These are phyloP conservation scores for Nannochloropsis oceanica DNA, from an alignment of 108 stramenopile genomes.

Conservation along the genomic window DNA sequence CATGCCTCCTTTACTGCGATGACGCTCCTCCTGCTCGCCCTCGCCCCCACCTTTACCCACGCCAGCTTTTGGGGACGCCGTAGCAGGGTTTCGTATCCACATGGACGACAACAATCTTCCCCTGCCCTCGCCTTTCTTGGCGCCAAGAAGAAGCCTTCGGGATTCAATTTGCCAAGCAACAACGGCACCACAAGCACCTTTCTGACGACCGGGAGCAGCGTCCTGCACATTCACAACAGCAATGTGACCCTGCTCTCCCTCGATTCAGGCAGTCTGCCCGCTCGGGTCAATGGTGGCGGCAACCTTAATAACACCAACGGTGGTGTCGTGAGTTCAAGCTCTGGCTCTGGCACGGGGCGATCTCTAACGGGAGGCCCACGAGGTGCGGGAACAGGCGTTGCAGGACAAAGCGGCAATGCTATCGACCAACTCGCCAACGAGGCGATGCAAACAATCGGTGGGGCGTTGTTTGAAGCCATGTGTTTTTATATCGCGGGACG, in stretches of 20 bases:
- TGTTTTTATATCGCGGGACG: not conserved
- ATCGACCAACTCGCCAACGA: not conserved
- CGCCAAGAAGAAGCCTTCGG: not conserved
- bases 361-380: not conserved
- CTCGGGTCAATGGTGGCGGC: not conserved
- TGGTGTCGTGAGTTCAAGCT: not conserved
- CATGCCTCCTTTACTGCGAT: too few species aligned
- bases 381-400: not conserved
- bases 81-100: not conserved
- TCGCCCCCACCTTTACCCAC: not conserved
- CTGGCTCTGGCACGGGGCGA: not conserved
- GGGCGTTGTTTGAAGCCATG: not conserved
- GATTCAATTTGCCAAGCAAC: not conserved
- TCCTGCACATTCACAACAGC: not conserved
- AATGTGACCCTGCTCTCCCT: not conserved
- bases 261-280: not conserved
- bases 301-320: not conserved
- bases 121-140: not conserved
- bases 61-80: not conserved
- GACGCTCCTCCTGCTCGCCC: not conserved
- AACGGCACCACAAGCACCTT: not conserved
- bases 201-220: not conserved
- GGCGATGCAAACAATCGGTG: not conserved
- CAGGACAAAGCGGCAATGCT: not conserved
- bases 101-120: not conserved